Base-by-base conservation (phyloP, 108 stramenopile genomes). In the Cyclotella distinguenda region DNA sequence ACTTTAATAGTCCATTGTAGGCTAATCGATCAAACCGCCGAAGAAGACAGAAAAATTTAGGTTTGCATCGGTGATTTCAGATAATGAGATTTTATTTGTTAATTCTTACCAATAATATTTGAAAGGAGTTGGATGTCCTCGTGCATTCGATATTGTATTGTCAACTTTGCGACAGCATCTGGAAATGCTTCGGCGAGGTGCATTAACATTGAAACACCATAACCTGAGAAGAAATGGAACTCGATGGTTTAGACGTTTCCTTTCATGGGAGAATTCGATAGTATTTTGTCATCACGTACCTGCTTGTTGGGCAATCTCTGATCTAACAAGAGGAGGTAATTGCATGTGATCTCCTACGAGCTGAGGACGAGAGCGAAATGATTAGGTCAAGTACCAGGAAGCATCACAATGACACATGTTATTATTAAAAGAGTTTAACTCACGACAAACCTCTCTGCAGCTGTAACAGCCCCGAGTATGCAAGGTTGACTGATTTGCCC, bases 341-440 rank as follows among this genome's bases (percentile, higher is more conserved):
- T 99, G 99, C 78, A 91, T 87, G 66, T 97, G 96, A 66, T 99
- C 99, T 31, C 99, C 99, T 16, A 99, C 97, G 6, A 99, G 80
- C n/a, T 48, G n/a, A n/a, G n/a, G n/a, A n/a, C n/a, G n/a, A n/a
- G n/a, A 48, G 19, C 19, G 5, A 3, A 19, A 22, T 48, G 15
- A 11, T 12, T 48, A 1, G 47, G 10, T 12, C 19, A 48, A 10
- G 23, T 25, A 48, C 10, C 5, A 6, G 12, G 47, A 23, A 22
- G 3, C 19, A 48, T 15, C 5, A 42, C 40, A 16, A 42, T 13
- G 16, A 2, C 40, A 16, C 13, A 2, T 5, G 16, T 42, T 16
- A 5, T 16, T 16, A 4, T 42, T 13, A 2, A 16, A 42, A 42
- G 15, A 12, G 11, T 1, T 6, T 48, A 3, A 48, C 47, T 19